A percentile compares a stretch with the other conserved stretches of the same genome.
Conservation (phyloP, 139 green algal species). For the Nannochloris sp. region DNA sequence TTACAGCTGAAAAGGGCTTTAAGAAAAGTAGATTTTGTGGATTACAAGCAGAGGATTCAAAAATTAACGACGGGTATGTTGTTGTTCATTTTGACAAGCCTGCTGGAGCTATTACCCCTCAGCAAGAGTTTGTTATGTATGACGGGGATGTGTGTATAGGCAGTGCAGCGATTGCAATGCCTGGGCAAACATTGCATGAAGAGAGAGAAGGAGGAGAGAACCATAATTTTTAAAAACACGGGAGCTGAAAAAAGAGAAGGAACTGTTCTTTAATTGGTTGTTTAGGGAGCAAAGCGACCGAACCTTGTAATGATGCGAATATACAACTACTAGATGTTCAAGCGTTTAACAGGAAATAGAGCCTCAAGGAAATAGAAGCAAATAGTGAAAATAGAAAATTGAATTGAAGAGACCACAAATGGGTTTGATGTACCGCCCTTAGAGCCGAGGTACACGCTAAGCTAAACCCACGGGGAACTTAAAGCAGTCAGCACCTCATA, state of each 20-base stretch:
- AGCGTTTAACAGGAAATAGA: no score
- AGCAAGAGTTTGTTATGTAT: conserved; percentile 73
- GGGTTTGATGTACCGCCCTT: no score
- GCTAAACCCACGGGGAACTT: no score
- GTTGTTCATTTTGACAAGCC: conserved; percentile 41
- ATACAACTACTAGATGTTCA: no score
- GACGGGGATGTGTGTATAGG: conserved; percentile 58
- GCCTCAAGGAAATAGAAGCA: no score
- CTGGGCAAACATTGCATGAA: conserved; percentile 34
- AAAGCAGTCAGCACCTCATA: no score
- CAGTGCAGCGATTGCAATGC: conserved; percentile 33
- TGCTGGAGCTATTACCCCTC: conserved; percentile 49
- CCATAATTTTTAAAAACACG: neutral
- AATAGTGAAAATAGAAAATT: no score
- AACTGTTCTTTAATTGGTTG: no score
- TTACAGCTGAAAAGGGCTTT: neutral
- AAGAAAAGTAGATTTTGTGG: conserved; percentile 8
- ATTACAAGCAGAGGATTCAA: conserved; percentile 5
- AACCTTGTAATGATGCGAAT: no score
- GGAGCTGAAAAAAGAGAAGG: neutral
- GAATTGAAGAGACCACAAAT: no score
- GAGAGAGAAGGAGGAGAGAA: neutral
- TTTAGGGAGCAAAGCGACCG: no score
- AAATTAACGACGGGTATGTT: neutral
- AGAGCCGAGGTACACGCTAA: no score